These are phyloP conservation scores for Saturnispora silvae DNA, from an alignment of 805 yeast genomes.

Conservation along the genomic window DNA sequence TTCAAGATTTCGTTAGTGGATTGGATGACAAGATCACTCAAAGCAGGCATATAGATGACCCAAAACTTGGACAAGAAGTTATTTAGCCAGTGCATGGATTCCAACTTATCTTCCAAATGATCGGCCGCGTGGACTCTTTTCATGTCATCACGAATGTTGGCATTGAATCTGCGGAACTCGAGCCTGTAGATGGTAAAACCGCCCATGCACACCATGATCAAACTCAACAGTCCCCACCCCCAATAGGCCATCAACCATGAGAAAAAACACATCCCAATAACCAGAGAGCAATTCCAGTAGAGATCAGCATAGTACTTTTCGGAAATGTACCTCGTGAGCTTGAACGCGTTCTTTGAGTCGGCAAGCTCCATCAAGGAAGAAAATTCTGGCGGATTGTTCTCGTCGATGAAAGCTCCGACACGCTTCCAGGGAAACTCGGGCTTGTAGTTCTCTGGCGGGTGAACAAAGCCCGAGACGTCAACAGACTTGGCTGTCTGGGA, in stretches of 20 bases:
- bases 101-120: conserved; percentile 49
- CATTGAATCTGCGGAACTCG: conserved; percentile 66
- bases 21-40: conserved; percentile 62
- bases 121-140: conserved; percentile 53
- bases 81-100: conserved; percentile 76
- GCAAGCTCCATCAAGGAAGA: conserved; percentile 13
- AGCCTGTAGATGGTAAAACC: conserved; percentile 59
- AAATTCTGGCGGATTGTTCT: conserved; percentile 15
- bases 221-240: conserved; percentile 56
- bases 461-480: conserved; percentile 7
- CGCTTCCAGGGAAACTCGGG: conserved; percentile 26
- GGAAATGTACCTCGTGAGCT: conserved; percentile 46
- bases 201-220: conserved; percentile 47
- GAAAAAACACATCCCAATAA: conserved; percentile 62
- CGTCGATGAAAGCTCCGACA: conserved; percentile 26
- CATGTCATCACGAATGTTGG: conserved; percentile 70
- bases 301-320: conserved; percentile 66
- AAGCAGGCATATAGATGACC: conserved; percentile 82
- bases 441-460: conserved; percentile 7
- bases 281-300: conserved; percentile 56
- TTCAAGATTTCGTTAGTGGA: conserved; percentile 59
- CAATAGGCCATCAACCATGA: conserved; percentile 56
- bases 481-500: conserved; percentile 2
- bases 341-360: conserved; percentile 18
- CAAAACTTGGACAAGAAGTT: conserved; percentile 70